A percentile compares a stretch with the other conserved stretches of the same genome.
Evolutionary conservation across 2,329 filamentous ascomycete genomes (phyloP).

Genomic region (Ambrosiella xylebori): DNA sequence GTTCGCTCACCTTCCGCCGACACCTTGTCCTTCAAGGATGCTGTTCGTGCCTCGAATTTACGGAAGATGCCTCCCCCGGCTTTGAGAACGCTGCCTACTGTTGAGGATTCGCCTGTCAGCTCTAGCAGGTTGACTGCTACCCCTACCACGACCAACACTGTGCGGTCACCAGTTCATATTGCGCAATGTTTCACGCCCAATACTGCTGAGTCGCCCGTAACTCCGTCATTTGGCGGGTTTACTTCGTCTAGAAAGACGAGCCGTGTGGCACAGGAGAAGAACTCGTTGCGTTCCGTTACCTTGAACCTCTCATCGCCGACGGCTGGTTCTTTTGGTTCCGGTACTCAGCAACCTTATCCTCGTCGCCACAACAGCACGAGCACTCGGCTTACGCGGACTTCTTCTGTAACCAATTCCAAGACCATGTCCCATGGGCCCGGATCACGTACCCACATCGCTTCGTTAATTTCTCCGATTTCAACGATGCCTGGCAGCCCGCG

Average conservation of each 20-base stretch:
- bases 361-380: conserved; percentile 4
- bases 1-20: conserved; percentile 8
- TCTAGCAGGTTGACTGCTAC: not conserved
- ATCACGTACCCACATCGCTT: conserved; percentile 3
- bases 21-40: conserved; percentile 7
- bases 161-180: not conserved
- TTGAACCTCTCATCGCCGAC: not conserved
- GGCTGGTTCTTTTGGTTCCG: not conserved
- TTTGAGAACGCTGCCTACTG: conserved; percentile 4
- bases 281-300: conserved; percentile 1
- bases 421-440: not conserved
- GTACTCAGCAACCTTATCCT: not conserved
- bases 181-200: not conserved
- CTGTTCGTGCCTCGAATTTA: not conserved
- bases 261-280: not conserved
- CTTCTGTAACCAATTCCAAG: not conserved
- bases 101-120: conserved; percentile 4
- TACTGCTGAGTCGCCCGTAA: not conserved
- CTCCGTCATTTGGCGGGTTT: not conserved
- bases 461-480: conserved; percentile 4
- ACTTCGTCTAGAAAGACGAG: not conserved
- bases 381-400: not conserved
- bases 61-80: conserved; percentile 8
- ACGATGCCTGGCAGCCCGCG: not conserved
- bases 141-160: not conserved